Percentiles rank a stretch among this genome's conserved stretches.
These are phyloP conservation scores for Brassica hybrid DNA, from an alignment of 441 rosid genomes.

Conservation along the genomic window DNA sequence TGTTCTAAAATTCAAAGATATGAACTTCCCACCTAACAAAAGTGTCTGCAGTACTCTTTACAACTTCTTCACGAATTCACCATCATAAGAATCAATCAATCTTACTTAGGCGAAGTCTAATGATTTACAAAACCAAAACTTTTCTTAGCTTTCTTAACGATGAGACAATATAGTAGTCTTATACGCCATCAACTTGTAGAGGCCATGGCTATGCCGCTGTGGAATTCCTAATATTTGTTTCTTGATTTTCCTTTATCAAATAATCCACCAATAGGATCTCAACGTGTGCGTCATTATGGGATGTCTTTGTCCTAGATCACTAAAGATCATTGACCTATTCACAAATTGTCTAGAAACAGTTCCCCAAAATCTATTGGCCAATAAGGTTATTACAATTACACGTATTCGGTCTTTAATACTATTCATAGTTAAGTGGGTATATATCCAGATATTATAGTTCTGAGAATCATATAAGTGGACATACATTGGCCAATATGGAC, in stretches of 20 bases:
- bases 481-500: conserved; percentile 37
- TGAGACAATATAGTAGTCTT: not conserved
- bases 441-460: conserved; percentile 20
- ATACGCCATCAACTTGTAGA: conserved; percentile 13
- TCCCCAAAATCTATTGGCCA: conserved; percentile 21
- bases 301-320: conserved; percentile 26
- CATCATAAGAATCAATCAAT: conserved; percentile 24
- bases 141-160: conserved; percentile 16
- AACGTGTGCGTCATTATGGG: conserved; percentile 24
- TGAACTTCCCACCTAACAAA: conserved; percentile 4
- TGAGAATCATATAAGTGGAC: conserved; percentile 41
- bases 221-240: conserved; percentile 18
- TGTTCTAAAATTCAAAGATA: conserved; percentile 5
- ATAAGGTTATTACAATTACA: conserved; percentile 32
- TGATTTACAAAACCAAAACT: not conserved
- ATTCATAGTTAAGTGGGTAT: conserved; percentile 40
- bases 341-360: conserved; percentile 21
- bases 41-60: not conserved
- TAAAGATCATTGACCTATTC: conserved; percentile 27
- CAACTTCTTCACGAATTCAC: conserved; percentile 14
- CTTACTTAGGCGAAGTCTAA: not conserved
- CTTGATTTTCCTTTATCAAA: conserved; percentile 15
- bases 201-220: conserved; percentile 15
- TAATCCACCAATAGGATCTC: conserved; percentile 20
- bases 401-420: not conserved